A percentile compares a stretch with the other conserved stretches of the same genome.
Conservation (phyloP, 768 basidiomycete genomes). For the Boletus pseudo-olivaceus region DNA sequence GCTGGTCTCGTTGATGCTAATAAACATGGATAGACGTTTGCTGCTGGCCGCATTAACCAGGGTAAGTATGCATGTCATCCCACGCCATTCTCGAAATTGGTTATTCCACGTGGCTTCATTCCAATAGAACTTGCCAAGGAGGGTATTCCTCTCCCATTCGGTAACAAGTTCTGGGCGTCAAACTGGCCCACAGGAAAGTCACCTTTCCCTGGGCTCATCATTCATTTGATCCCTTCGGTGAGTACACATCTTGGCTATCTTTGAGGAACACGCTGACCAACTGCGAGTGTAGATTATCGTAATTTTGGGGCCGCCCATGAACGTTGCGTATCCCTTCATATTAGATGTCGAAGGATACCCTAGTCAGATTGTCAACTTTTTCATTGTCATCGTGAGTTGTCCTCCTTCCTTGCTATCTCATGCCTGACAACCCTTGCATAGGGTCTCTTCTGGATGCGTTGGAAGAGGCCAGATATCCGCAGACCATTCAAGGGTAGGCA, state of each 20-base stretch:
- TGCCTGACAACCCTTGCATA: conserved; percentile 8
- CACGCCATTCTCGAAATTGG: neutral
- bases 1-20: neutral
- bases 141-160: conserved; percentile 58
- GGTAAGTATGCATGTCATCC: conserved; percentile 18
- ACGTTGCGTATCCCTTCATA: conserved; percentile 58
- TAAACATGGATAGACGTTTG: conserved; percentile 39
- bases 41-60: conserved; percentile 52
- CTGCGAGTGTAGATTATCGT: conserved; percentile 40
- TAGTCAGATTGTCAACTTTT: conserved; percentile 51
- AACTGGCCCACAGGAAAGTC: conserved; percentile 61
- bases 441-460: conserved; percentile 57
- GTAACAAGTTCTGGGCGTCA: conserved; percentile 57
- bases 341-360: conserved; percentile 52
- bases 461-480: conserved; percentile 41
- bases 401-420: conserved; percentile 12
- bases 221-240: conserved; percentile 53
- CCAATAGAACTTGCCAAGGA: conserved; percentile 55
- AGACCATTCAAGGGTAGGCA: conserved; percentile 52
- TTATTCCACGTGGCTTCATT: neutral
- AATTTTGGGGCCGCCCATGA: conserved; percentile 51
- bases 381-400: conserved; percentile 47
- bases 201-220: conserved; percentile 52
- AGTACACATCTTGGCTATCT: conserved; percentile 10
- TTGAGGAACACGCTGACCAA: neutral